Conservation (phyloP, 805 yeast species). For the Wickerhamomyces subpelliculosus region DNA sequence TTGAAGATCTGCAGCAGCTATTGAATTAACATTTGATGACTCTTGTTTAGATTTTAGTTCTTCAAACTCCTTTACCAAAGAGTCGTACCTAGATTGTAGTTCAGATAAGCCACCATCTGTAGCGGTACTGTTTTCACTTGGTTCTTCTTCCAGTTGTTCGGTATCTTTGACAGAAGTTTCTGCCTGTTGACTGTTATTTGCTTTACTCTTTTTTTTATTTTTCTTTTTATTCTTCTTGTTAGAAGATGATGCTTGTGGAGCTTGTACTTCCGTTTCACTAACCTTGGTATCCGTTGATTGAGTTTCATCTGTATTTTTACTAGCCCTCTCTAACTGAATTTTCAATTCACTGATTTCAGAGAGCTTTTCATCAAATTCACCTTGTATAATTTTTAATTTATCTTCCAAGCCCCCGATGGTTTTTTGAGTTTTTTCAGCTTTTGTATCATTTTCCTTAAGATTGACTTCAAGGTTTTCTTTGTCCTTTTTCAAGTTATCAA, state of each 20-base stretch:
- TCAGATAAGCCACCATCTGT: no score
- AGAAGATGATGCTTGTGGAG: neutral
- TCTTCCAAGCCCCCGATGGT: no score
- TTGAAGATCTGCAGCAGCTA: neutral
- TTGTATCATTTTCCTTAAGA: no score
- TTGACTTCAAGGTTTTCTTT: no score
- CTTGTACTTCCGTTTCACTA: neutral
- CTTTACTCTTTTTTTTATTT: neutral
- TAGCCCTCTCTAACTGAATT: neutral
- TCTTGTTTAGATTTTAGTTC: conserved; percentile 5
- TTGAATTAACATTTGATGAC: conserved; percentile 1
- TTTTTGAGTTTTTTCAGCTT: no score
- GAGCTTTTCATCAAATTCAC: neutral
- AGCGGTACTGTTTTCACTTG: no score
- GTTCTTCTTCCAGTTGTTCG: no score
- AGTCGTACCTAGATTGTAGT: conserved; percentile 7
- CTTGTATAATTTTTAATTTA: no score
- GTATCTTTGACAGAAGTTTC: neutral
- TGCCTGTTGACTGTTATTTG: no score
- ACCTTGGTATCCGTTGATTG: neutral
- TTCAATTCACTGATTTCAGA: neutral
- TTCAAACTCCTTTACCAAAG: conserved; percentile 3
- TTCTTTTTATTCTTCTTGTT: conserved; percentile 2
- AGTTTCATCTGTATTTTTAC: neutral
- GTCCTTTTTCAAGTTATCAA: no score